These are phyloP conservation scores for Inosperma sp. DNA, from an alignment of 768 basidiomycete species.

Conservation along the genomic window DNA sequence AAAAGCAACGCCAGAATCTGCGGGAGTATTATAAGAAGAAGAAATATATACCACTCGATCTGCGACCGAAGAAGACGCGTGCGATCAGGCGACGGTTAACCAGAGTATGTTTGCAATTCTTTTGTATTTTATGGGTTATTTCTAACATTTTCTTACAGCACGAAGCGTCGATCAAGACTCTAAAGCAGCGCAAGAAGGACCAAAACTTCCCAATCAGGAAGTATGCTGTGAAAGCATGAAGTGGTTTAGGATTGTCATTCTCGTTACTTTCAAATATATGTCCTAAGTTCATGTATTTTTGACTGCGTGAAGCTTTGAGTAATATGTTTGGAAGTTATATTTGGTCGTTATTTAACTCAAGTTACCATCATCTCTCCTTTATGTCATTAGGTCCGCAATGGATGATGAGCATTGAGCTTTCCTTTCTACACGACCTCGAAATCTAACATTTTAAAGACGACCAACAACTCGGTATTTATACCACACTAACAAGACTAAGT, in stretches of 20 bases:
- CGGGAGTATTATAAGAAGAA: conserved; percentile 98
- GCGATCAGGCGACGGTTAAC: conserved; percentile 95
- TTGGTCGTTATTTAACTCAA: conserved; percentile 8
- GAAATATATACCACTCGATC: conserved; percentile 95
- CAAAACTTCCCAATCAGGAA: conserved; percentile 90
- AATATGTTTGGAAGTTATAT: conserved; percentile 13
- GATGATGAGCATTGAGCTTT: conserved; percentile 13
- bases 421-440: conserved; percentile 17
- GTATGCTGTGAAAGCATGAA: conserved; percentile 84
- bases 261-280: not conserved
- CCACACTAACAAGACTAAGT: no score
- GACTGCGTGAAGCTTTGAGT: not conserved
- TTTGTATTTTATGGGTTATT: not conserved
- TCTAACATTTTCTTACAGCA: conserved; percentile 42
- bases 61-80: conserved; percentile 96
- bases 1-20: conserved; percentile 94
- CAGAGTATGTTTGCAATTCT: conserved; percentile 53
- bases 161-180: conserved; percentile 81
- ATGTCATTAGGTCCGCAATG: conserved; percentile 24
- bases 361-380: conserved; percentile 11
- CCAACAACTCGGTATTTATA: no score
- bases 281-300: not conserved
- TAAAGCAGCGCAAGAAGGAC: conserved; percentile 93
- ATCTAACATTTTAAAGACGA: conserved; percentile 12
- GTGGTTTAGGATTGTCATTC: not conserved